Conservation (phyloP, 768 basidiomycete species). For the Albatrellus ellisii region DNA sequence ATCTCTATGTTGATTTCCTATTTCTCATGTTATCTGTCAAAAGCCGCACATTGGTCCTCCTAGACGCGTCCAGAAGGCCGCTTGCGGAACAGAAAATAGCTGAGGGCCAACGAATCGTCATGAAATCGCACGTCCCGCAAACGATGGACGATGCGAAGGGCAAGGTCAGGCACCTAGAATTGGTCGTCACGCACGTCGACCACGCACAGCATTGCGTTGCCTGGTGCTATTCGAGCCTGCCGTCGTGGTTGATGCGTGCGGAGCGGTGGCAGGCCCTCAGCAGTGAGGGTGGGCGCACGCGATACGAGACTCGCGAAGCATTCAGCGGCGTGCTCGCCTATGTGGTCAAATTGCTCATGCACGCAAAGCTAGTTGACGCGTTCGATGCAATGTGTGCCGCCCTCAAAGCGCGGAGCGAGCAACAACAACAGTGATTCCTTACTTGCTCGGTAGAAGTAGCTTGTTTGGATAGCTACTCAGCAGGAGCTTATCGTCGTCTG, state of each 20-base stretch:
- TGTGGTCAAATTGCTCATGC: conserved; percentile 31
- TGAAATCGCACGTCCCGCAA: conserved; percentile 44
- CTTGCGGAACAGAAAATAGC: conserved; percentile 35
- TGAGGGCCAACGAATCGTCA: conserved; percentile 33
- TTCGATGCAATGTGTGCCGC: conserved; percentile 44
- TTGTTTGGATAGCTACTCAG: too few species aligned
- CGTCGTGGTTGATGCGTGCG: conserved; percentile 34
- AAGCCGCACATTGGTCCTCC: conserved; percentile 37
- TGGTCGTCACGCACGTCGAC: conserved; percentile 35
- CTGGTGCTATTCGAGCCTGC: conserved; percentile 34
- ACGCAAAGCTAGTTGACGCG: conserved; percentile 28
- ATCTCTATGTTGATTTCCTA: conserved; percentile 14
- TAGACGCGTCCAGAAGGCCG: conserved; percentile 27
- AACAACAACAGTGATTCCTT: background rate
- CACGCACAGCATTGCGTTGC: conserved; percentile 39
- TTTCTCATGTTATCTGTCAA: background rate
- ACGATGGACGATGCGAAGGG: conserved; percentile 32
- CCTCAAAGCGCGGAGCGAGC: conserved; percentile 39
- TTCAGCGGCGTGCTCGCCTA: conserved; percentile 46
- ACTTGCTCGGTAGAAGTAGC: background rate
- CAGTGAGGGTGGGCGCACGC: conserved; percentile 37
- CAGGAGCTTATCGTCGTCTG: too few species aligned
- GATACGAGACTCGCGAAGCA: conserved; percentile 52
- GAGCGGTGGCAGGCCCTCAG: conserved; percentile 54
- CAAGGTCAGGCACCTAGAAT: conserved; percentile 27